Evolutionary conservation across 2,329 filamentous ascomycete genomes (phyloP).

Genomic region (Colletotrichum somersetense): DNA sequence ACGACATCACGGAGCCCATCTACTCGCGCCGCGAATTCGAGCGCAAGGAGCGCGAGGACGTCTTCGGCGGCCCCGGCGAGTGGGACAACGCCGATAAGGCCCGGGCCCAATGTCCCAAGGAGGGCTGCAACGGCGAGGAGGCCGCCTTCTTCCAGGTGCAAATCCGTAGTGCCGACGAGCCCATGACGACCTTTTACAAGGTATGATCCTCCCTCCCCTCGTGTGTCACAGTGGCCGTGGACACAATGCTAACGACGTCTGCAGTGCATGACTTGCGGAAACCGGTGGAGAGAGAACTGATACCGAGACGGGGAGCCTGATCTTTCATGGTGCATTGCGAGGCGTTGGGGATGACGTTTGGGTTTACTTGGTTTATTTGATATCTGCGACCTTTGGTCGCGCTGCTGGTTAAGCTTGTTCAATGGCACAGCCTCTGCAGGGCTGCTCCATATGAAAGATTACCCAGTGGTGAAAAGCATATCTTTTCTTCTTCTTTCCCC

Average conservation of each 20-base stretch:
- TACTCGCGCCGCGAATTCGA: slow-evolving; percentile 88
- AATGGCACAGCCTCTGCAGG: not conserved
- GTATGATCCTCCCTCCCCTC: slow-evolving; percentile 55
- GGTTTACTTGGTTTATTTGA: slow-evolving; percentile 9
- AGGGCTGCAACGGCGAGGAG: slow-evolving; percentile 83
- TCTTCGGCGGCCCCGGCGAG: slow-evolving; percentile 87
- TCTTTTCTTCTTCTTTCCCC: not conserved
- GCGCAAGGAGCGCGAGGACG: slow-evolving; percentile 88
- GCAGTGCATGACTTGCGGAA: slow-evolving; percentile 75
- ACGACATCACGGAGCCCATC: slow-evolving; percentile 81
- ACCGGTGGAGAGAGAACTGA: slow-evolving; percentile 76
- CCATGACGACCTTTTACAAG: slow-evolving; percentile 97
- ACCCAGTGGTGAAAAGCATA: not conserved
- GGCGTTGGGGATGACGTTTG: slow-evolving; percentile 45
- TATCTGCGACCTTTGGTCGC: not conserved
- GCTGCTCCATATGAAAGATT: not conserved
- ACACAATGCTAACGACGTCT: slow-evolving; percentile 8
- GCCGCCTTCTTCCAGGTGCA: slow-evolving; percentile 98
- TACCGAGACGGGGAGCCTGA: slow-evolving; percentile 1
- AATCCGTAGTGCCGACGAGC: slow-evolving; percentile 97
- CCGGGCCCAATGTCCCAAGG: slow-evolving; percentile 83
- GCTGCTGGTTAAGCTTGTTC: not conserved
- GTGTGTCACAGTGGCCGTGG: not conserved
- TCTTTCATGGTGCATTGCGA: slow-evolving; percentile 44
- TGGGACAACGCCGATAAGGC: slow-evolving; percentile 95